A percentile compares a stretch with the other conserved stretches of the same genome.
Conservation (phyloP, 805 yeast genomes). For the Candida golubevii region DNA sequence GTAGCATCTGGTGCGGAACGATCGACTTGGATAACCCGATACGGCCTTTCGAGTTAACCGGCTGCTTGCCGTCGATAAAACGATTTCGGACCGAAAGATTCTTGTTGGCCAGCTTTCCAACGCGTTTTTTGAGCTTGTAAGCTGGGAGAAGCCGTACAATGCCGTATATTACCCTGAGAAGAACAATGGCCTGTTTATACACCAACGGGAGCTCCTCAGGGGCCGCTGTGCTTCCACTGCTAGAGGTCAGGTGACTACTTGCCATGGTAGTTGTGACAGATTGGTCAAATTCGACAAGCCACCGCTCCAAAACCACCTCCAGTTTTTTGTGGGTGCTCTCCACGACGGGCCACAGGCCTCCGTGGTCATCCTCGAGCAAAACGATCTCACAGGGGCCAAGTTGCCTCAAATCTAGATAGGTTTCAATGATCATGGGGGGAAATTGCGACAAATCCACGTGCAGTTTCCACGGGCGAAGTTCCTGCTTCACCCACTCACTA, state of each 20-base stretch:
- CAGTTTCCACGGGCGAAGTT: slow-evolving; percentile 57
- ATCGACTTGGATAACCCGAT: slow-evolving; percentile 75
- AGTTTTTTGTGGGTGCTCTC: slow-evolving; percentile 56
- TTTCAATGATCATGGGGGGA: slow-evolving; percentile 85
- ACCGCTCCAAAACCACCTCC: slow-evolving; percentile 90
- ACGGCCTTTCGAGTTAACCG: slow-evolving; percentile 77
- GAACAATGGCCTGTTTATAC: slow-evolving; percentile 68
- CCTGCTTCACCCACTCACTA: slow-evolving; percentile 43
- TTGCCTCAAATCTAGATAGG: slow-evolving; percentile 64
- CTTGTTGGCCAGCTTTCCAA: slow-evolving; percentile 17
- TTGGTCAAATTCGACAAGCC: slow-evolving; percentile 78
- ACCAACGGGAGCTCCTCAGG: slow-evolving; percentile 58
- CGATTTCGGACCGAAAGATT: slow-evolving; percentile 52
- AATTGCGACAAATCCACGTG: slow-evolving; percentile 39
- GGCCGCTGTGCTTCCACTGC: slow-evolving; percentile 14
- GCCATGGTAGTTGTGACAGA: slow-evolving; percentile 22
- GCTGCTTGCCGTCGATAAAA: slow-evolving; percentile 69
- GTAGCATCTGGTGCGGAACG: slow-evolving; percentile 38
- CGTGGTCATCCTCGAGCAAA: slow-evolving; percentile 52
- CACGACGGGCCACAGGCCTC: slow-evolving; percentile 52
- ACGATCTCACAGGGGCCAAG: slow-evolving; percentile 55
- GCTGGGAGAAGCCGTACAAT: slow-evolving; percentile 67
- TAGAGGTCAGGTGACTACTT: slow-evolving; percentile 20
- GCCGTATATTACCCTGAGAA: slow-evolving; percentile 72
- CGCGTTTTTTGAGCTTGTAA: slow-evolving; percentile 47